Conservation (phyloP, 129 eudicot species). For the Centella asiatica region DNA sequence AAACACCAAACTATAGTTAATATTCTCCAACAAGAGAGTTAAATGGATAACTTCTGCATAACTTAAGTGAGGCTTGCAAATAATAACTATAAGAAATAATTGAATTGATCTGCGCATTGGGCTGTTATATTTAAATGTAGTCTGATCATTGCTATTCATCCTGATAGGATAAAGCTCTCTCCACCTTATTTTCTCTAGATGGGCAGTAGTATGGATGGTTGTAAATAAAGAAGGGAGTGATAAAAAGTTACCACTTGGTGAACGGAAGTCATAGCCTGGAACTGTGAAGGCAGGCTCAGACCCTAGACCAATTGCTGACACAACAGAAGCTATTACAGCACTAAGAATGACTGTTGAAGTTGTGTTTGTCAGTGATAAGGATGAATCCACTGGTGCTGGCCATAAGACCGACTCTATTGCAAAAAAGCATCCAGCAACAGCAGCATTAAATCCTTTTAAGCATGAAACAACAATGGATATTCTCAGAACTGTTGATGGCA, state of each 20-base stretch:
- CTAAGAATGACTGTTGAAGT: conserved; percentile 96
- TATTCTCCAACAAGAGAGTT: no score
- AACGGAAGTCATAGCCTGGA: conserved; percentile 83
- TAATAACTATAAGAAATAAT: no score
- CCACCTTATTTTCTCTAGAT: not conserved
- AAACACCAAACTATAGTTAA: no score
- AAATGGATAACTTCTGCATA: no score
- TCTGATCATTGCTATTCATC: no score
- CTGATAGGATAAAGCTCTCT: not conserved
- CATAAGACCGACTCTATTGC: conserved; percentile 94
- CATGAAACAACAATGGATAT: conserved; percentile 1
- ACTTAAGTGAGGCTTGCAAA: no score
- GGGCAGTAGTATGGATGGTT: not conserved
- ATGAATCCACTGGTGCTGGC: conserved; percentile 84
- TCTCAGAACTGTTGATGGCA: not conserved
- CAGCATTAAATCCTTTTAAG: conserved; percentile 87
- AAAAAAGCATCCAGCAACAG: conserved; percentile 95
- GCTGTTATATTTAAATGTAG: no score
- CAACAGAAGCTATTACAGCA: conserved; percentile 90
- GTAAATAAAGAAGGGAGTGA: conserved; percentile 11
- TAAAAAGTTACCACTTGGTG: conserved; percentile 60
- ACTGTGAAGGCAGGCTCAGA: conserved; percentile 87
- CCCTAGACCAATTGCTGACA: conserved; percentile 91
- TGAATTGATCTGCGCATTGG: no score
- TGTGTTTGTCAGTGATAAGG: conserved; percentile 73